These are phyloP conservation scores for Hyaloscypha bicolor DNA, from an alignment of 495 filamentous ascomycete genomes.

Conservation along the genomic window DNA sequence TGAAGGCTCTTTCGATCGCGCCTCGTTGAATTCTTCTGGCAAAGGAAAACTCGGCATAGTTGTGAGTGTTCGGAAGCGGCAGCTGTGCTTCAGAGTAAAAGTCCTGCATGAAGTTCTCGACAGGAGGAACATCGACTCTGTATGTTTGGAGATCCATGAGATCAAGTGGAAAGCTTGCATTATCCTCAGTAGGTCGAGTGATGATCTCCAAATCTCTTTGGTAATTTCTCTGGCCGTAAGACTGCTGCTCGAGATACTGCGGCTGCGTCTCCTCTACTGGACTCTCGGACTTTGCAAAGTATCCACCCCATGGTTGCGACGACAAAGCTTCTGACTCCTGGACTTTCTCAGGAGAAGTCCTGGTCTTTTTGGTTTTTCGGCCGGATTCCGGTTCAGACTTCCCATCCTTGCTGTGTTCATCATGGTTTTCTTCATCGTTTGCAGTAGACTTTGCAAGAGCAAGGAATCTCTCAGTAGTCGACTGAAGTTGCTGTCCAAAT, in stretches of 20 bases:
- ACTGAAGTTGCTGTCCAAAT: constrained; percentile 48
- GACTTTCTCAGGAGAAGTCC: constrained; percentile 11
- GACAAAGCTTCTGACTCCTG: constrained; percentile 7
- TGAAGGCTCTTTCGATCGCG: constrained; percentile 62
- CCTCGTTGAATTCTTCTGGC: constrained; percentile 69
- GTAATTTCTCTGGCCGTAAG: constrained; percentile 16
- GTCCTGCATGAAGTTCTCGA: constrained; percentile 27
- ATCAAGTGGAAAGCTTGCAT: constrained; percentile 37
- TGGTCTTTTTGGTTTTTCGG: constrained; percentile 10
- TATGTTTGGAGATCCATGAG: constrained; percentile 31
- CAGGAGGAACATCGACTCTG: constrained; percentile 28
- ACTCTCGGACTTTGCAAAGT: constrained; percentile 13
- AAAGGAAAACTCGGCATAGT: constrained; percentile 68
- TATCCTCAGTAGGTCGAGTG: constrained; percentile 30
- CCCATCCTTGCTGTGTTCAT: constrained; percentile 23
- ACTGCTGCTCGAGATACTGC: constrained; percentile 7
- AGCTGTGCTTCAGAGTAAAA: constrained; percentile 30
- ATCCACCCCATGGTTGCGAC: constrained; percentile 19
- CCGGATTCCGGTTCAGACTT: constrained; percentile 10
- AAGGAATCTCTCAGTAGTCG: constrained; percentile 47
- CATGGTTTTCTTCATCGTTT: constrained; percentile 40
- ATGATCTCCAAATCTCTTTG: constrained; percentile 31
- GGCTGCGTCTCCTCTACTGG: constrained; percentile 22
- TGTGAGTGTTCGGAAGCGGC: constrained; percentile 47
- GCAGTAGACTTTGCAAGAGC: constrained; percentile 41